Evolutionary conservation across 208 protist species (phyloP).

Genomic region (Trypanosoma brucei): DNA sequence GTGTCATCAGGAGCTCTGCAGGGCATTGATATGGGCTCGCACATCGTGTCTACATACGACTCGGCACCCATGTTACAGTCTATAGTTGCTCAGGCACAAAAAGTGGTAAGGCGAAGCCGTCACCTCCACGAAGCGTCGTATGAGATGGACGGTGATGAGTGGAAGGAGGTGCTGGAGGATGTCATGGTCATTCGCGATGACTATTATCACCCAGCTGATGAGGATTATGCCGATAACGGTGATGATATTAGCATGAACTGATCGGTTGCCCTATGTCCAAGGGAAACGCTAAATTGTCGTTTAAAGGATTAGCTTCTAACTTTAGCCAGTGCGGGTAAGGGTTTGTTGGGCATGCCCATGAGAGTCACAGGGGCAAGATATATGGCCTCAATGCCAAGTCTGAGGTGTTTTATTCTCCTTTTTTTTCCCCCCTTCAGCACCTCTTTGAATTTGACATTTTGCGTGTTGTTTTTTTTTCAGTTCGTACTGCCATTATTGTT

Average conservation of each 20-base stretch:
- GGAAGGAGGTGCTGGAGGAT: constrained; percentile 67
- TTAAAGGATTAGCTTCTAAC: too few species aligned
- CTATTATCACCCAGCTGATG: constrained; percentile 56
- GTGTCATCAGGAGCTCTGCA: constrained; percentile 13
- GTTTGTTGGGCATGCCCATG: too few species aligned
- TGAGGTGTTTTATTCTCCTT: too few species aligned
- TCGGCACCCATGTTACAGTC: constrained; percentile 50
- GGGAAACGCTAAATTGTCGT: not conserved
- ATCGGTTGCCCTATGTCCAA: not conserved
- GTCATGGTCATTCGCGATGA: constrained; percentile 56
- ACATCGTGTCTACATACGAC: constrained; percentile 66
- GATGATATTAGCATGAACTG: constrained; percentile 17
- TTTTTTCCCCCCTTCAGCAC: too few species aligned
- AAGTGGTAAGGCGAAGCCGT: constrained; percentile 34
- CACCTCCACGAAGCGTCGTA: constrained; percentile 48
- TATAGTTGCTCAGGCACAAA: constrained; percentile 27
- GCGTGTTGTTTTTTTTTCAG: too few species aligned
- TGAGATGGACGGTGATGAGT: constrained; percentile 70
- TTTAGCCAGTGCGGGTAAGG: too few species aligned
- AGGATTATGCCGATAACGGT: constrained; percentile 26
- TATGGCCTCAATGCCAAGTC: too few species aligned
- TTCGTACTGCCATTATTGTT: too few species aligned
- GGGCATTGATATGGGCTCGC: constrained; percentile 52
- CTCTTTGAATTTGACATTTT: too few species aligned
- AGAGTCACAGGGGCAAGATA: too few species aligned